These are phyloP conservation scores for Endocalyx cinctus DNA, from an alignment of 2,329 filamentous ascomycete species.

Conservation along the genomic window DNA sequence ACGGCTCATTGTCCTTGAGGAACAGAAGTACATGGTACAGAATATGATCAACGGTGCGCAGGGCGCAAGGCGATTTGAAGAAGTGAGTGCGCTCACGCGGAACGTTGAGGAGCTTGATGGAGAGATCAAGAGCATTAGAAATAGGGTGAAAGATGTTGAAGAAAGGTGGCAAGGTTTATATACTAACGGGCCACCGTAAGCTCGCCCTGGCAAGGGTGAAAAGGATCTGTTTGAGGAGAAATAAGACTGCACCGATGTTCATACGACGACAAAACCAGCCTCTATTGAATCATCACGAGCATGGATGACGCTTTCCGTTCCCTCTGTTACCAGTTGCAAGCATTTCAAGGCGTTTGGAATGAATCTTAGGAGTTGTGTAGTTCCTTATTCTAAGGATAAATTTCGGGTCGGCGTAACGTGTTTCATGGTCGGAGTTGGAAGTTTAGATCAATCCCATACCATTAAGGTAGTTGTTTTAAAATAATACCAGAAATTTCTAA, in stretches of 20 bases:
- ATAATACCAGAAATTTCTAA: no score
- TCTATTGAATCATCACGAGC: no score
- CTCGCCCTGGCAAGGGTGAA: no score
- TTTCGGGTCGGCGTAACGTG: no score
- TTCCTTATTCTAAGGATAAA: no score
- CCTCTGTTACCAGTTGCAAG: slow-evolving; percentile 7
- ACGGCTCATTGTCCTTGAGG: slow-evolving; percentile 76
- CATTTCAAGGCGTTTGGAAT: slow-evolving; percentile 23
- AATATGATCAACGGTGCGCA: slow-evolving; percentile 79
- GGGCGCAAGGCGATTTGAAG: slow-evolving; percentile 75
- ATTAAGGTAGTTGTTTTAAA: no score
- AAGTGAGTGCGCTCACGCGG: slow-evolving; percentile 71
- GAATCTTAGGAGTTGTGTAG: slow-evolving; percentile 1
- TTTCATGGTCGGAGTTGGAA: no score
- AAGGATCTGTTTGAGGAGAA: no score
- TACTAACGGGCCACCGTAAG: slow-evolving; percentile 20
- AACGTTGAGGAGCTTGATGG: slow-evolving; percentile 78
- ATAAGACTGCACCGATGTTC: no score
- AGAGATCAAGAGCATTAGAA: slow-evolving; percentile 67
- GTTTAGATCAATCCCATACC: no score
- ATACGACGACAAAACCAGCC: no score
- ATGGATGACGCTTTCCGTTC: no score
- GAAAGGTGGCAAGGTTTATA: slow-evolving; percentile 52
- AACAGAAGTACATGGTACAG: slow-evolving; percentile 84
- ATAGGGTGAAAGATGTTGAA: slow-evolving; percentile 64